Base-by-base conservation (phyloP, 1,139 yeast genomes). In the Suhomyces taliae region DNA sequence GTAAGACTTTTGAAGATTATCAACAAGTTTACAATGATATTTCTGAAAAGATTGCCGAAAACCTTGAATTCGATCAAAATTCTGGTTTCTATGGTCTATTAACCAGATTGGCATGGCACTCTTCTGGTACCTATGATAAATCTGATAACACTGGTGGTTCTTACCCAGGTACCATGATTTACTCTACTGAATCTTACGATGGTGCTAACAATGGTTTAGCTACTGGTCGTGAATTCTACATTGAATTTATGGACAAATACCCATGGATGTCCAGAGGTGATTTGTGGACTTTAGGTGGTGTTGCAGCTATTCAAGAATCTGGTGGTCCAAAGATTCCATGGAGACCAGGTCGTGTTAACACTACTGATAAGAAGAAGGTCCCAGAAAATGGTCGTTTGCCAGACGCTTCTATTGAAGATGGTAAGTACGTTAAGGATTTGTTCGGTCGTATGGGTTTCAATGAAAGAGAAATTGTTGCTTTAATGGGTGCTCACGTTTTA, bases 221-320 rank as follows among this genome's bases (percentile, higher is more conserved):
- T 45, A 74, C 76, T 49, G 96, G 84, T 26, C 77, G 86, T 53
- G 76, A 78, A 50, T 88, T 88, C 64, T 72, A 89, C 57, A 71
- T 73, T 46, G 82, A 88, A 44, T 78, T 90, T 58, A 68, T 74
- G 45, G 72, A 72, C 39, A 67, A 82, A 62, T 83, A 78, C 67
- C 88, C 91, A 27, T 89, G 95, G 87, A 65, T 90, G 41, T 82
- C 90, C 27, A 78, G 87, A 65, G 97, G 97, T 61, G 97, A 90
- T 67, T 78, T 90, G 61, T 89, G 87, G 80, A 89, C 97, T 24
- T 73, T 90, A 39, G 95, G 85, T 42, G 97, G 97, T 55, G 96
- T 90, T 46, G 81, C 74, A 47, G 95, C 91, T 9, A 75, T 90
- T 47, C 97, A 90, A 71, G 97, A 89, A 67, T 66, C 86, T 67